Evolutionary conservation across 2,329 filamentous ascomycete species (phyloP).

Genomic region (Arthrinium phaeospermum): DNA sequence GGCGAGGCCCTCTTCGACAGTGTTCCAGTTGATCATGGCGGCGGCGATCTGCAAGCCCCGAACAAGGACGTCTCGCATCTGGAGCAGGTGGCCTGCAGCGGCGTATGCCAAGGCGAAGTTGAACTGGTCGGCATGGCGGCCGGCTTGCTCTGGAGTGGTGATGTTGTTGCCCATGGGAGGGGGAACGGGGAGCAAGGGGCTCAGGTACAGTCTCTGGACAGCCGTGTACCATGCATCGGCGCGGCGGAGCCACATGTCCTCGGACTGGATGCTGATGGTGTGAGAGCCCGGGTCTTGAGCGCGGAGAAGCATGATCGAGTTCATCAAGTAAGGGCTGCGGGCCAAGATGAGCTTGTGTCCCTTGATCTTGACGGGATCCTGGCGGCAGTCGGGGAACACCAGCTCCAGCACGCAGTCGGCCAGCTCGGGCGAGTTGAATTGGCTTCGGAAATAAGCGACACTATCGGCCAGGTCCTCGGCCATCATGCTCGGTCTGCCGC

Average conservation of each 20-base stretch:
- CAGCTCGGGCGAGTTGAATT: conserved; percentile 46
- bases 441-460: conserved; percentile 41
- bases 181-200: not conserved
- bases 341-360: conserved; percentile 63
- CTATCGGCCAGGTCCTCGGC: conserved; percentile 36
- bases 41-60: conserved; percentile 66
- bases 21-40: conserved; percentile 66
- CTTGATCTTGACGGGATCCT: conserved; percentile 50
- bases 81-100: conserved; percentile 64
- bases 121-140: conserved; percentile 51
- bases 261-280: conserved; percentile 52
- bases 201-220: conserved; percentile 61
- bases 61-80: conserved; percentile 58
- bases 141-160: conserved; percentile 31
- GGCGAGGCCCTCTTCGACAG: conserved; percentile 63
- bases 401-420: conserved; percentile 51
- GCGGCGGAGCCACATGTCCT: conserved; percentile 58
- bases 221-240: conserved; percentile 63
- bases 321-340: conserved; percentile 53
- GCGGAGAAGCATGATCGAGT: conserved; percentile 38
- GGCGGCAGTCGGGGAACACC: conserved; percentile 42
- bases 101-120: conserved; percentile 68
- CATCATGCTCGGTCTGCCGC: conserved; percentile 29
- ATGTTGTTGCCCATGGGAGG: conserved; percentile 37
- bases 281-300: conserved; percentile 41